Conservation (phyloP, 768 basidiomycete species). For the Suillus tomentosus region DNA sequence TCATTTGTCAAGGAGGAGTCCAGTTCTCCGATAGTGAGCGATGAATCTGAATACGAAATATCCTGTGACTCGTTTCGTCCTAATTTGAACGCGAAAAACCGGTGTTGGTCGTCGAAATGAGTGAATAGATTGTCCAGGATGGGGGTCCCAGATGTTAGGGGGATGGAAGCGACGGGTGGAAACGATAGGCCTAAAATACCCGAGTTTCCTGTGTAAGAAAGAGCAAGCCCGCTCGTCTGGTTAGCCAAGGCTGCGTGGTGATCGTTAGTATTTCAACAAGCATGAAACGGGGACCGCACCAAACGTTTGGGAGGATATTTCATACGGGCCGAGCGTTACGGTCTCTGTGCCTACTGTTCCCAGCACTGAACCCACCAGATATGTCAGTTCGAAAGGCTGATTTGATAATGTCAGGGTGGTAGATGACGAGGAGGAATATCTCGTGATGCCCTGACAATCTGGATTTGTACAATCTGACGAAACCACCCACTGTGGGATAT, state of each 20-base stretch:
- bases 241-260: slow-evolving; percentile 45
- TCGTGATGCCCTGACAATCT: slow-evolving; percentile 48
- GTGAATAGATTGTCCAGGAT: slow-evolving; percentile 51
- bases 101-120: slow-evolving; percentile 38
- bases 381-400: slow-evolving; percentile 44
- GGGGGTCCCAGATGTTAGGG: slow-evolving; percentile 43
- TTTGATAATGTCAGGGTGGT: slow-evolving; percentile 34
- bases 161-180: slow-evolving; percentile 48
- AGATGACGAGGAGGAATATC: slow-evolving; percentile 39
- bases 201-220: slow-evolving; percentile 49
- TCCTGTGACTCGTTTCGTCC: slow-evolving; percentile 33
- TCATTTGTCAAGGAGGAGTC: slow-evolving; percentile 40
- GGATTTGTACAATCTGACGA: slow-evolving; percentile 44
- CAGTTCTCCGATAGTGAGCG: slow-evolving; percentile 54
- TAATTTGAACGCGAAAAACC: slow-evolving; percentile 55
- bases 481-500: slow-evolving; percentile 47
- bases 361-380: slow-evolving; percentile 51
- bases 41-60: slow-evolving; percentile 35
- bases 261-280: slow-evolving; percentile 1
- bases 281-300: slow-evolving; percentile 33
- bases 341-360: slow-evolving; percentile 51
- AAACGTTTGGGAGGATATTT: slow-evolving; percentile 49
- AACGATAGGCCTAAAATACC: slow-evolving; percentile 60
- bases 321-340: slow-evolving; percentile 45
- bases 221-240: slow-evolving; percentile 42